Evolutionary conservation across 164 flowering plant species (phyloP).

Genomic region (Tinospora cordifolia): DNA sequence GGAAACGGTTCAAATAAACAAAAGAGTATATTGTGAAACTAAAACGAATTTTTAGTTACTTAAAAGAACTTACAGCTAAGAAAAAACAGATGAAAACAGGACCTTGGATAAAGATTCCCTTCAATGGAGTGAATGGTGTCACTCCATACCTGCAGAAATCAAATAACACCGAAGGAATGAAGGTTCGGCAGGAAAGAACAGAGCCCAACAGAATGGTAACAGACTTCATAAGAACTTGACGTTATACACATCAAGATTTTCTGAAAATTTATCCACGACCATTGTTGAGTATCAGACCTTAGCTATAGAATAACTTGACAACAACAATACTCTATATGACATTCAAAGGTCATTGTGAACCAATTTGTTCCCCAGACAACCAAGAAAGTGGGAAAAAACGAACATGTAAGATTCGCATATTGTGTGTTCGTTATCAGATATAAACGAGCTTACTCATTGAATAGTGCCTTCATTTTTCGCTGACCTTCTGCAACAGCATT

Average conservation of each 20-base stretch:
- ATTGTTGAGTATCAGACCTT: neutral
- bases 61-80: slow-evolving; percentile 60
- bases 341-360: too few relatives aligned
- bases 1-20: neutral
- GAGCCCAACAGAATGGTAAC: neutral
- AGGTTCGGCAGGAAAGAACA: neutral
- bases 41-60: neutral
- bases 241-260: neutral
- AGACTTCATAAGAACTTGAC: neutral
- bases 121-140: slow-evolving; percentile 67
- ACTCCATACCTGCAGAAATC: slow-evolving; percentile 63
- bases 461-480: slow-evolving; percentile 36
- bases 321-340: too few relatives aligned
- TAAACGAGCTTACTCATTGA: slow-evolving; percentile 53
- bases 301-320: too few relatives aligned
- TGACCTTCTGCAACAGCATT: slow-evolving; percentile 48
- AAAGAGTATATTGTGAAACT: too few relatives aligned
- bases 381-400: neutral
- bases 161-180: slow-evolving; percentile 1
- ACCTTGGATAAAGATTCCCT: slow-evolving; percentile 74
- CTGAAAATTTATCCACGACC: neutral
- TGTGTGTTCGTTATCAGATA: neutral
- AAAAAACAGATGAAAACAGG: slow-evolving; percentile 81
- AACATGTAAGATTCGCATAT: neutral
- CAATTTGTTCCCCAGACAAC: too few relatives aligned